phyloP scores from a whole-genome alignment of 768 basidiomycete species.

The Hortiboletus campestris region DNA sequence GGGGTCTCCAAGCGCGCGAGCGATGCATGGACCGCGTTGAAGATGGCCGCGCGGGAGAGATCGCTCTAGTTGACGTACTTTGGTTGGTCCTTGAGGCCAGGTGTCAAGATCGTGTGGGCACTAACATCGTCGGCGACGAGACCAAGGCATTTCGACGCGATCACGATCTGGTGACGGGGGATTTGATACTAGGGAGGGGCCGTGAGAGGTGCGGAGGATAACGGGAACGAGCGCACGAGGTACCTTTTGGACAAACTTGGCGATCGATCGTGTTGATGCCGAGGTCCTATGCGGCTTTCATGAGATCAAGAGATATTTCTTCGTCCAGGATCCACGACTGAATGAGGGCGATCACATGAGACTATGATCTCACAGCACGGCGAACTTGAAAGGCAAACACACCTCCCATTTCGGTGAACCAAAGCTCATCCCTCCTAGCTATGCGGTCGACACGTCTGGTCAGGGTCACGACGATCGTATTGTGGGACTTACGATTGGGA shows the following conservation, averaged over 20 bases:
- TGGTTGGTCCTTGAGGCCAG: slow-evolving; percentile 1
- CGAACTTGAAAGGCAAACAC: slow-evolving; percentile 3
- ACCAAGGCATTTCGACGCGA: slow-evolving; percentile 29
- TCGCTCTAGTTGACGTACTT: slow-evolving; percentile 34
- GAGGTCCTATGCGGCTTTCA: slow-evolving; percentile 40
- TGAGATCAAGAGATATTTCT: slow-evolving; percentile 29
- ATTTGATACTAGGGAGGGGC: slow-evolving; percentile 26
- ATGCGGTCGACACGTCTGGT: background rate
- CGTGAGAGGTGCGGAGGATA: no score
- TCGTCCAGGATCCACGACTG: slow-evolving; percentile 31
- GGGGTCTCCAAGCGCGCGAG: slow-evolving; percentile 36
- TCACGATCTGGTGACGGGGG: slow-evolving; percentile 33
- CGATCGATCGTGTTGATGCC: slow-evolving; percentile 43
- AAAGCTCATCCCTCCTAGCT: slow-evolving; percentile 29
- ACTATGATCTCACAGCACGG: background rate
- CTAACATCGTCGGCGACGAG: slow-evolving; percentile 11
- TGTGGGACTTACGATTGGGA: slow-evolving; percentile 30
- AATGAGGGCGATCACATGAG: background rate
- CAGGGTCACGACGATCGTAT: background rate
- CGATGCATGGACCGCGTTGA: slow-evolving; percentile 38
- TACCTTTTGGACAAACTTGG: slow-evolving; percentile 38
- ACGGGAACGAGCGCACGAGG: background rate
- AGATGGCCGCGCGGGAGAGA: slow-evolving; percentile 37
- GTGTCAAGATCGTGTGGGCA: background rate
- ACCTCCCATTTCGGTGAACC: slow-evolving; percentile 31